phyloP scores from a whole-genome alignment of 2,329 filamentous ascomycete genomes.

The Pseudogymnoascus pannorum region DNA sequence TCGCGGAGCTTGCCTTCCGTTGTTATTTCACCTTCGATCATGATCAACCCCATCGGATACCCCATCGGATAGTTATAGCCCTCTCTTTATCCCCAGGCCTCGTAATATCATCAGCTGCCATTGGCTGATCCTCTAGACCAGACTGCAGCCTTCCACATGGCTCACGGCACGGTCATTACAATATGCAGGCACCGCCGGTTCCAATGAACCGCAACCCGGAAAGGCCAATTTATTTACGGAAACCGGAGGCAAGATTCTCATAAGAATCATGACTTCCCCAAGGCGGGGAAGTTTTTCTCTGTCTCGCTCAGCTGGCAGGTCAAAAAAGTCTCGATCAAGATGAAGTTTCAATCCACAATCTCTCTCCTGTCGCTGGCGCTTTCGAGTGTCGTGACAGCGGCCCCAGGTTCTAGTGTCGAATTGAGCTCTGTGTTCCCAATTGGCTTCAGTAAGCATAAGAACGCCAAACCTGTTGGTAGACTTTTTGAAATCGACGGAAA shows the following conservation, averaged over 20 bases:
- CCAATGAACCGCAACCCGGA: slow-evolving; percentile 1
- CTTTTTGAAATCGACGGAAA: slow-evolving; percentile 37
- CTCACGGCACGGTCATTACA: neutral
- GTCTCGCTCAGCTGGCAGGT: neutral
- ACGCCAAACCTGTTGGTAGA: slow-evolving; percentile 23
- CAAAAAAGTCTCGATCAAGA: neutral
- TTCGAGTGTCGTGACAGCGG: slow-evolving; percentile 1
- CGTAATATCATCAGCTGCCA: neutral
- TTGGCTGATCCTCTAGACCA: neutral
- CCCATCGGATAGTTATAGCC: neutral
- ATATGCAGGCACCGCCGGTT: slow-evolving; percentile 1
- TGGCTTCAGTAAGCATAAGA: slow-evolving; percentile 13
- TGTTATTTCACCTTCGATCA: neutral
- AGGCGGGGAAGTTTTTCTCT: neutral
- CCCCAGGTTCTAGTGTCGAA: neutral
- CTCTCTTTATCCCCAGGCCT: neutral
- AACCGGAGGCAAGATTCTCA: neutral
- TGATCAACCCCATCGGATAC: neutral
- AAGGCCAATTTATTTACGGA: neutral
- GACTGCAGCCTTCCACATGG: neutral
- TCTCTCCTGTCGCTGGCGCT: slow-evolving; percentile 1
- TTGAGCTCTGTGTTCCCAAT: slow-evolving; percentile 14
- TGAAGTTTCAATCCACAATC: slow-evolving; percentile 6
- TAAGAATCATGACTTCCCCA: slow-evolving; percentile 3
- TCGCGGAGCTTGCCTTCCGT: neutral